Percentiles rank a stretch among this genome's conserved stretches.
These are phyloP conservation scores for Beta corolliflora DNA, from an alignment of 179 eudicot species.

Conservation along the genomic window DNA sequence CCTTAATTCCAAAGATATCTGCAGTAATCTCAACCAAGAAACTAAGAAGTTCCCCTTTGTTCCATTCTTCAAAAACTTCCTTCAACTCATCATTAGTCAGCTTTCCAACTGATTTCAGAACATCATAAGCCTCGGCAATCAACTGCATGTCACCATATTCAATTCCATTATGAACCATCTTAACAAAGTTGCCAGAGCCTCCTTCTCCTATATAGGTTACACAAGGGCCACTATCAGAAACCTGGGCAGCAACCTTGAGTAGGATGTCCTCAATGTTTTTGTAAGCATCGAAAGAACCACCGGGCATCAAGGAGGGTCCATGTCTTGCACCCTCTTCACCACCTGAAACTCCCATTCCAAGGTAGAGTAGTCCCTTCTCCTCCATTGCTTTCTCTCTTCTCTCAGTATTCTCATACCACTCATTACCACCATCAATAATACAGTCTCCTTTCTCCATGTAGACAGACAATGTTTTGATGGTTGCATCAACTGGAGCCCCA, in stretches of 20 bases:
- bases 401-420: constrained; percentile 93
- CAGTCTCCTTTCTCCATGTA: constrained; percentile 84
- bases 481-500: constrained; percentile 81
- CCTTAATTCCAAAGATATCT: constrained; percentile 78
- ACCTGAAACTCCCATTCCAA: constrained; percentile 98
- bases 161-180: constrained; percentile 92
- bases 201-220: constrained; percentile 90
- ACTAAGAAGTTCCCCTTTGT: constrained; percentile 86
- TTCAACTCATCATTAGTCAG: constrained; percentile 78
- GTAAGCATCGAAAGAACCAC: constrained; percentile 83
- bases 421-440: constrained; percentile 86
- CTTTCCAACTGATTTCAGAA: constrained; percentile 82
- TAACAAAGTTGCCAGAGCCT: constrained; percentile 89
- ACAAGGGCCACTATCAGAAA: constrained; percentile 88
- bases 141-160: constrained; percentile 96
- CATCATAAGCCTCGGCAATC: constrained; percentile 94
- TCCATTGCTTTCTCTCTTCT: constrained; percentile 74
- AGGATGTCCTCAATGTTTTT: constrained; percentile 82
- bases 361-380: constrained; percentile 74
- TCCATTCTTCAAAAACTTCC: constrained; percentile 83
- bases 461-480: constrained; percentile 73
- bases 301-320: constrained; percentile 97
- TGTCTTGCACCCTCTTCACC: constrained; percentile 94
- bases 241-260: constrained; percentile 89
- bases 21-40: constrained; percentile 87